A percentile compares a stretch with the other conserved stretches of the same genome.
Conservation (phyloP, 1,139 yeast genomes). For the Geotrichum australiense region DNA sequence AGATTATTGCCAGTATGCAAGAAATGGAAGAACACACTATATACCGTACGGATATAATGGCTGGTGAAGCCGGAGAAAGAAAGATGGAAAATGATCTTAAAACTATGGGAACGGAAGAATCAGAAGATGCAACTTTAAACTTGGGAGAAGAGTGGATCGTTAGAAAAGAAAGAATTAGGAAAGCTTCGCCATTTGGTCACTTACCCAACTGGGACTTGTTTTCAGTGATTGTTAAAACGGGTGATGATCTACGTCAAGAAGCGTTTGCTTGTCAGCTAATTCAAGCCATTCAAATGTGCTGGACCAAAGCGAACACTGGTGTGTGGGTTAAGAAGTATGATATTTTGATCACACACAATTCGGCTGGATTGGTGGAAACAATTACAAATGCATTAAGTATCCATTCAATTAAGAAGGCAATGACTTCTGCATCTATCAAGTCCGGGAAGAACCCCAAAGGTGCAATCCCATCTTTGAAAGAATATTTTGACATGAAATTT, state of each 20-base stretch:
- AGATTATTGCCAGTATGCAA: conserved; percentile 86
- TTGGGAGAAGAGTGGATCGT: conserved; percentile 90
- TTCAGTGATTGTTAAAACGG: conserved; percentile 93
- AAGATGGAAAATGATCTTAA: conserved; percentile 86
- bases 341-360: conserved; percentile 82
- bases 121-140: conserved; percentile 36
- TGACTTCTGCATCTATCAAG: conserved; percentile 65
- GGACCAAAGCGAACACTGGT: conserved; percentile 60
- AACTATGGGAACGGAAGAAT: conserved; percentile 52
- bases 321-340: conserved; percentile 94
- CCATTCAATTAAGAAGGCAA: conserved; percentile 87
- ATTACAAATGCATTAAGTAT: conserved; percentile 89
- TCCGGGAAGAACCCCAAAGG: conserved; percentile 64
- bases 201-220: conserved; percentile 88
- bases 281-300: conserved; percentile 73
- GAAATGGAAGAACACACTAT: conserved; percentile 58
- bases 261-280: conserved; percentile 96
- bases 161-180: conserved; percentile 71
- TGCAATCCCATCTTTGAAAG: conserved; percentile 60
- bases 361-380: conserved; percentile 89
- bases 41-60: conserved; percentile 32
- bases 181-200: conserved; percentile 74
- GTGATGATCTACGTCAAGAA: conserved; percentile 91
- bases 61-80: conserved; percentile 82
- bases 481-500: conserved; percentile 65